phyloP scores from a whole-genome alignment of 805 yeast species.

The Wickerhamomyces mucosus region DNA sequence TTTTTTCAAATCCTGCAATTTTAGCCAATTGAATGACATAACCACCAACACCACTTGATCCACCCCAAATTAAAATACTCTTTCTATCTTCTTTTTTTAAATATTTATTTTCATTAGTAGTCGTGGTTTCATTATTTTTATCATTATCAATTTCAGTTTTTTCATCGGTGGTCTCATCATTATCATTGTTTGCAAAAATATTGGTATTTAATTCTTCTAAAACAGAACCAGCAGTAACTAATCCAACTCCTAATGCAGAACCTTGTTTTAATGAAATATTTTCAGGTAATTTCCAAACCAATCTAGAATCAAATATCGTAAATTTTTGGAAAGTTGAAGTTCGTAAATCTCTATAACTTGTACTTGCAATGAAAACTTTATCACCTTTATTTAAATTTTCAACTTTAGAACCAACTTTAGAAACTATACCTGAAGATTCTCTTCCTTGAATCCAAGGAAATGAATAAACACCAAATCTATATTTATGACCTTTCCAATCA shows the following conservation, averaged over 20 bases:
- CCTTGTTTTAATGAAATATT: constrained; percentile 28
- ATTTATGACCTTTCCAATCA: constrained; percentile 41
- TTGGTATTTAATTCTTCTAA: constrained; percentile 19
- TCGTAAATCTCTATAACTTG: constrained; percentile 36
- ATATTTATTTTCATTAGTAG: too few relatives aligned
- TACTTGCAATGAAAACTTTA: constrained; percentile 34
- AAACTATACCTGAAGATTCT: constrained; percentile 34
- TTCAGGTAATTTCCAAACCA: constrained; percentile 35
- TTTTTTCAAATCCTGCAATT: constrained; percentile 27
- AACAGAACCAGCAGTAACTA: constrained; percentile 33
- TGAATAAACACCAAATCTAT: constrained; percentile 34
- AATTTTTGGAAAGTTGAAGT: constrained; percentile 40
- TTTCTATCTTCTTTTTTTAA: constrained; percentile 6
- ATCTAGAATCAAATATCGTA: constrained; percentile 33
- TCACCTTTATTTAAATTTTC: constrained; percentile 23
- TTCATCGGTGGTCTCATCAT: constrained; percentile 1
- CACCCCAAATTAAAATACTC: constrained; percentile 36
- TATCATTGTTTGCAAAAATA: constrained; percentile 10
- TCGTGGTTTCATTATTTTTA: too few relatives aligned
- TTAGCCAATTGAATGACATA: constrained; percentile 34
- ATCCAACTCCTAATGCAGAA: constrained; percentile 37
- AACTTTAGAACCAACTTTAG: constrained; percentile 26
- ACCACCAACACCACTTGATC: constrained; percentile 37
- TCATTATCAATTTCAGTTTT: too few relatives aligned
- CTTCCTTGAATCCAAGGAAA: constrained; percentile 45